Evolutionary conservation across 2,329 filamentous ascomycete genomes (phyloP), one percentile per base, ranked within the genome.

Genomic region (Aspergillus oerlinghausenensis): DNA sequence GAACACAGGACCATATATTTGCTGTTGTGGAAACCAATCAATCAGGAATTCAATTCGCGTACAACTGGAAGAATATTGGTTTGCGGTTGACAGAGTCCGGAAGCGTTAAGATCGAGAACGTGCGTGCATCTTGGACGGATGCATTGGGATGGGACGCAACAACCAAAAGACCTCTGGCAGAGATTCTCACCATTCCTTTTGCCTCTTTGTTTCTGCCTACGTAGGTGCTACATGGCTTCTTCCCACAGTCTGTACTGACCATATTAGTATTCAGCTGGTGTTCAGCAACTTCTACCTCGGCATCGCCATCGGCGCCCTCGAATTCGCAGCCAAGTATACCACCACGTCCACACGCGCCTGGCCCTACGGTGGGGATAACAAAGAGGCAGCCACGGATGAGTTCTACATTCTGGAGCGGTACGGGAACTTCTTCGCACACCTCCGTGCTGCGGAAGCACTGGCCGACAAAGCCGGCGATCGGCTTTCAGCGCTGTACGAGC

Each of bases 251-350:
- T 17, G 28, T 38, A 7, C 53, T 56, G n/a, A 57, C 3, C 2
- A n/a, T 0, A 6, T 21, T 32, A 81, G 77, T 0, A 86, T 87
- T 57, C 84, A 88, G 66, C 78, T 87, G 0, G 81, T 86, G n/a
- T 88, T 88, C 70, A 78, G 77, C 65, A 87, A 87, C 67, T 84
- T 88, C 65, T 87, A 88, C 66, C 73, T 87, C 1, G 84, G 84
- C 2, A 87, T 87, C 58, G 82, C 84, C 0, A 76, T 80, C 47
- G 84, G 85, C 0, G 81, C 84, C 0, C 73, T 88, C 0, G 73
- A 80, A 7, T 79, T 78, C 47, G 84, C 83, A 1, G 70, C 79
- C 0, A 77, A 78, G 26, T 88, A 87, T 60, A 88, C 85, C 0
- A 71, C 70, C 2, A 79, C 77, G 25, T 73, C 72, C 23, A 88